phyloP scores from a whole-genome alignment of 352 stramenopile genomes.

The Globisporangium spinosum region DNA sequence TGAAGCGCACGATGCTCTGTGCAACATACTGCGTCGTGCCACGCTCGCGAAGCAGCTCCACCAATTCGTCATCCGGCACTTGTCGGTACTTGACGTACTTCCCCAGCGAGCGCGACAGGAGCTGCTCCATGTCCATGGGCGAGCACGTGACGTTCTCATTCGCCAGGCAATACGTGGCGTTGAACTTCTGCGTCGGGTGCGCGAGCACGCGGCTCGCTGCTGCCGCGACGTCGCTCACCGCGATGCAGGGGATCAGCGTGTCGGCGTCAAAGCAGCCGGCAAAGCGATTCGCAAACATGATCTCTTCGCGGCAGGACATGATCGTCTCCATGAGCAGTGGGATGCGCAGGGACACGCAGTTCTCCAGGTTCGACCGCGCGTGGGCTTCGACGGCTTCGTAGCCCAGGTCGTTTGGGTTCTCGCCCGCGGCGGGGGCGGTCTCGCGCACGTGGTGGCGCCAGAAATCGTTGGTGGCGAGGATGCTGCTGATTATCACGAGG shows the following conservation, averaged over 20 bases:
- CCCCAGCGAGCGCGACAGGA: slow-evolving; percentile 34
- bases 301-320: slow-evolving; percentile 69
- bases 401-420: slow-evolving; percentile 24
- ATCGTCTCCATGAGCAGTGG: slow-evolving; percentile 76
- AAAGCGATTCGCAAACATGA: slow-evolving; percentile 64
- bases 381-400: slow-evolving; percentile 73
- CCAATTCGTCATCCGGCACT: slow-evolving; percentile 36
- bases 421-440: slow-evolving; percentile 9
- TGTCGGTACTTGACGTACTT: slow-evolving; percentile 53
- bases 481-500: slow-evolving; percentile 64
- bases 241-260: slow-evolving; percentile 61
- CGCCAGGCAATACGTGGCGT: slow-evolving; percentile 54
- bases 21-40: slow-evolving; percentile 43
- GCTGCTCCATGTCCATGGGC: slow-evolving; percentile 34
- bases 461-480: slow-evolving; percentile 47
- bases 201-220: slow-evolving; percentile 48
- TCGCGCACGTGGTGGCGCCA: slow-evolving; percentile 9
- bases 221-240: slow-evolving; percentile 55
- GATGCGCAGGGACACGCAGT: slow-evolving; percentile 60
- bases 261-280: slow-evolving; percentile 43
- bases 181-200: slow-evolving; percentile 43
- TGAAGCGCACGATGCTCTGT: slow-evolving; percentile 48
- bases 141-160: slow-evolving; percentile 37
- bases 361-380: slow-evolving; percentile 34
- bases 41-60: slow-evolving; percentile 49